These are phyloP conservation scores for Leccinum rimulosum DNA, from an alignment of 768 basidiomycete species.

Conservation along the genomic window DNA sequence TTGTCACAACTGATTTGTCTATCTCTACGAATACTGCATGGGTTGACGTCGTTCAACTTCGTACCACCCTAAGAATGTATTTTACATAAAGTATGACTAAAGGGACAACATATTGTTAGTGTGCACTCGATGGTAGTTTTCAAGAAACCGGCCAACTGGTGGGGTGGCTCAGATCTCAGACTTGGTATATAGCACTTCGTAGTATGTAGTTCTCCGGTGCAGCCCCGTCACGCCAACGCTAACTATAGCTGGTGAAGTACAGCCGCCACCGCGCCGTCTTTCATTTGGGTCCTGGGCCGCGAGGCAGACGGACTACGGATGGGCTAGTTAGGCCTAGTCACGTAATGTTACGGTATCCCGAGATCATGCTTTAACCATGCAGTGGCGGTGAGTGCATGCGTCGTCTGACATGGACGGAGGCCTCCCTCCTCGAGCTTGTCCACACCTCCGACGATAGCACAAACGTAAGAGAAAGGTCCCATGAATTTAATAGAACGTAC, in stretches of 20 bases:
- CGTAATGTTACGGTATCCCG: conserved; percentile 32
- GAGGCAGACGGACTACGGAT: conserved; percentile 14
- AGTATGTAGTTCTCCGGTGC: no score
- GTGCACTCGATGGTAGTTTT: neutral
- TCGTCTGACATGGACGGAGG: neutral
- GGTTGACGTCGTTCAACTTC: neutral
- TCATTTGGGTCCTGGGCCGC: conserved; percentile 13
- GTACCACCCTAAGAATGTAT: neutral
- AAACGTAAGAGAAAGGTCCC: conserved; percentile 18
- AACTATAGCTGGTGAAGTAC: neutral
- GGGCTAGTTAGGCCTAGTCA: conserved; percentile 4
- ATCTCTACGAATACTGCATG: neutral
- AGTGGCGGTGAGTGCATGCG: conserved; percentile 30
- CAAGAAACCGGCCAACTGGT: neutral
- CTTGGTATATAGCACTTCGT: no score
- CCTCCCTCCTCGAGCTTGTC: neutral
- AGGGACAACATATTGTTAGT: neutral
- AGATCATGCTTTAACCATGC: conserved; percentile 27
- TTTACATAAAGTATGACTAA: neutral
- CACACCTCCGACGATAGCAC: conserved; percentile 8
- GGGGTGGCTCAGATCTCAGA: no score
- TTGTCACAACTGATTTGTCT: neutral
- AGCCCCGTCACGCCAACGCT: no score
- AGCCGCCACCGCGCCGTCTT: neutral
- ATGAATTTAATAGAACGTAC: conserved; percentile 17